Evolutionary conservation across 352 stramenopile species (phyloP).

Genomic region (Phytopythium oedochilum): DNA sequence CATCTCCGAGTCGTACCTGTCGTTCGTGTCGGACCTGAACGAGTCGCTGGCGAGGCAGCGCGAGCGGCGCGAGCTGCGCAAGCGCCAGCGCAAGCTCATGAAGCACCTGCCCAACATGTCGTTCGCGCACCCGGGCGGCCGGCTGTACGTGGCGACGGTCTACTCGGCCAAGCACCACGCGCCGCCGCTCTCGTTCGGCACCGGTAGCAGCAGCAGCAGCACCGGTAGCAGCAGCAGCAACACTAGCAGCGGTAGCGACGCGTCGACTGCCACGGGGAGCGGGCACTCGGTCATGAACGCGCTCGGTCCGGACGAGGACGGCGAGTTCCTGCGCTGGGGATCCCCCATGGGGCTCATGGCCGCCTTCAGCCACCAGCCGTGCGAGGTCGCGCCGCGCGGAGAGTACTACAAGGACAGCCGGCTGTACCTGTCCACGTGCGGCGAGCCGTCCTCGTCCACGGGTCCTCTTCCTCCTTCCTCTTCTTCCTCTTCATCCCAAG

Average conservation of each 20-base stretch:
- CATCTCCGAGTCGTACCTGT: conserved; percentile 39
- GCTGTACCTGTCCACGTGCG: conserved; percentile 59
- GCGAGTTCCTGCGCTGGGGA: conserved; percentile 57
- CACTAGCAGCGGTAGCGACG: background rate
- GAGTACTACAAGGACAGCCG: conserved; percentile 80
- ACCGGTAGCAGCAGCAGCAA: background rate
- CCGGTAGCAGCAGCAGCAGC: background rate
- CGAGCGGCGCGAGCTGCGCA: conserved; percentile 43
- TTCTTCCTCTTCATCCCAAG: too few relatives aligned
- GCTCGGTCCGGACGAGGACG: conserved; percentile 9
- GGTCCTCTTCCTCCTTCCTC: conserved; percentile 7
- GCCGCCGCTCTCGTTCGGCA: too few relatives aligned
- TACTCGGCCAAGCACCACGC: conserved; percentile 32
- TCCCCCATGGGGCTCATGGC: conserved; percentile 56
- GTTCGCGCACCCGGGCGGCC: conserved; percentile 43
- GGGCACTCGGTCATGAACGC: conserved; percentile 20
- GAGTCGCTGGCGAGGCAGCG: conserved; percentile 41
- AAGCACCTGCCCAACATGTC: conserved; percentile 79
- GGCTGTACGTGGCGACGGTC: conserved; percentile 58
- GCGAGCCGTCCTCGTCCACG: conserved; percentile 31
- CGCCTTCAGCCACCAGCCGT: conserved; percentile 45
- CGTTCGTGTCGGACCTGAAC: conserved; percentile 29
- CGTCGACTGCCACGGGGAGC: conserved; percentile 10
- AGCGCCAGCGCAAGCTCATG: conserved; percentile 42
- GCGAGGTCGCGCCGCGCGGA: conserved; percentile 46